phyloP scores from a whole-genome alignment of 176 grass and related monocot genomes.

The Pontederia crassipes region DNA sequence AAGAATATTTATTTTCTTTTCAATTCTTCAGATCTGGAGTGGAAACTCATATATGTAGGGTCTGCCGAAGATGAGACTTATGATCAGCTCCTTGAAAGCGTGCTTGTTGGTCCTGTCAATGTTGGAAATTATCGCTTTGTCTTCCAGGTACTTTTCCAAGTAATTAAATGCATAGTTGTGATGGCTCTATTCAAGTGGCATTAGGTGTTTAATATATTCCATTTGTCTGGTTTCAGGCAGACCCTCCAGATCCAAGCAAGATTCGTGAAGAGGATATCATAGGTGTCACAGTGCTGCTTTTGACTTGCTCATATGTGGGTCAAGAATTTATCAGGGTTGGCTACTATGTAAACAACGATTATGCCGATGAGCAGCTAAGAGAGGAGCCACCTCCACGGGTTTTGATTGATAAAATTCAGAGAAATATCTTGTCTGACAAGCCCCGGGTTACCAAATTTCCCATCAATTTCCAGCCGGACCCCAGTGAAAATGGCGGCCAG shows the following conservation, averaged over 20 bases:
- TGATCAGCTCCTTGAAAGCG: conserved; percentile 90
- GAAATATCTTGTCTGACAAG: conserved; percentile 92
- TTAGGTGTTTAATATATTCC: neutral
- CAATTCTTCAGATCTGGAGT: conserved; percentile 55
- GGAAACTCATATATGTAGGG: conserved; percentile 96
- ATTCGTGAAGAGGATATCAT: conserved; percentile 96
- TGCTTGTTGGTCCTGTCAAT: conserved; percentile 93
- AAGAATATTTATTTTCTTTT: neutral
- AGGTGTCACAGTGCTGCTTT: conserved; percentile 78
- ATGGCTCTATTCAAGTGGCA: neutral
- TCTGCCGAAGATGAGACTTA: conserved; percentile 98
- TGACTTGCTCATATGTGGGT: conserved; percentile 93
- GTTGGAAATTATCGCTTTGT: conserved; percentile 94
- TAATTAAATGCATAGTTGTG: neutral
- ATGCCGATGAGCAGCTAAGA: conserved; percentile 82
- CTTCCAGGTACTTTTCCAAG: conserved; percentile 46
- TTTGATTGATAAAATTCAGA: conserved; percentile 72
- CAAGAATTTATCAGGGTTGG: conserved; percentile 99
- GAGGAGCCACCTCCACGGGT: conserved; percentile 77
- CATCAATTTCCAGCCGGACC: conserved; percentile 92
- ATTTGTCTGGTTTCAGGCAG: conserved; percentile 41
- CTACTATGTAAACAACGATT: conserved; percentile 98
- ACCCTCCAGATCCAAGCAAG: conserved; percentile 86
- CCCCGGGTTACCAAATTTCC: conserved; percentile 97
- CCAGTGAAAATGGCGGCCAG: conserved; percentile 39